Percentiles rank a stretch among this genome's conserved stretches.
Conservation (phyloP, 2,329 filamentous ascomycete species). For the Thielaviopsis punctulata region DNA sequence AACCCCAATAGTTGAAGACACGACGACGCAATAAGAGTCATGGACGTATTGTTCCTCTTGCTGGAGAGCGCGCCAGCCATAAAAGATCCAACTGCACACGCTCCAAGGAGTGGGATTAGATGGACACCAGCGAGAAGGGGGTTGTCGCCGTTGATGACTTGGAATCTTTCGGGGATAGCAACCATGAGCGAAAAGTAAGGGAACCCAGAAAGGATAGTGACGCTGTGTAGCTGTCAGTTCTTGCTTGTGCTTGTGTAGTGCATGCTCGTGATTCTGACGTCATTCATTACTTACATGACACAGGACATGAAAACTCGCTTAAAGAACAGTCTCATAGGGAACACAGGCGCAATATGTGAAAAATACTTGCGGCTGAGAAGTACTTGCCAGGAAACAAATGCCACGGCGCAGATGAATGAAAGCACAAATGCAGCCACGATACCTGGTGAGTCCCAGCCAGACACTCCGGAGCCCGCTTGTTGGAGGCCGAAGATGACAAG, state of each 20-base stretch:
- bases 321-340: slow-evolving; percentile 31
- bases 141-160: slow-evolving; percentile 37
- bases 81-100: slow-evolving; percentile 39
- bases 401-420: slow-evolving; percentile 29
- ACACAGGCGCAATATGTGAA: slow-evolving; percentile 33
- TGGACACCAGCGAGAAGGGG: slow-evolving; percentile 38
- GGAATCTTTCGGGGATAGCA: slow-evolving; percentile 41
- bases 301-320: slow-evolving; percentile 33
- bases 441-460: slow-evolving; percentile 33
- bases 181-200: slow-evolving; percentile 41
- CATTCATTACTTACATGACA: slow-evolving; percentile 25
- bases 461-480: slow-evolving; percentile 35
- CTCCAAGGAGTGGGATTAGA: slow-evolving; percentile 39
- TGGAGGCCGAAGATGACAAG: slow-evolving; percentile 39
- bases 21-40: slow-evolving; percentile 31
- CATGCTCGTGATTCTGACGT: background rate
- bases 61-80: slow-evolving; percentile 35
- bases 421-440: slow-evolving; percentile 32
- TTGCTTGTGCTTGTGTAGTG: background rate
- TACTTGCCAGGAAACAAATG: slow-evolving; percentile 35
- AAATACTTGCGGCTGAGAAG: slow-evolving; percentile 23
- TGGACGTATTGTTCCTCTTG: slow-evolving; percentile 35
- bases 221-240: slow-evolving; percentile 20
- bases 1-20: slow-evolving; percentile 35
- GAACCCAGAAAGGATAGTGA: slow-evolving; percentile 39